Base-by-base conservation (phyloP, 1,284 basidiomycete genomes). In the Austroboletus novae-zelandiae region DNA sequence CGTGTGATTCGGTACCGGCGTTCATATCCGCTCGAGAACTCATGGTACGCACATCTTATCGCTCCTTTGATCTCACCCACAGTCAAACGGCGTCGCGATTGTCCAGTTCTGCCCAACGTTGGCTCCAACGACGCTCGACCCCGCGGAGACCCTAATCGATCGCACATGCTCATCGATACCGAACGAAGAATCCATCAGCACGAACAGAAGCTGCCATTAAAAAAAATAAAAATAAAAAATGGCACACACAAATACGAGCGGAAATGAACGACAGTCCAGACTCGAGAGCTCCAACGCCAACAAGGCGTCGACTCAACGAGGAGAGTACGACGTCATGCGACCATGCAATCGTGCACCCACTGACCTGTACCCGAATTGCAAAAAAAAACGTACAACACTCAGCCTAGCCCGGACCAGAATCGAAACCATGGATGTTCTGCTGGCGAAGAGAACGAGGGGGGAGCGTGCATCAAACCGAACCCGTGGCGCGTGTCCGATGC, bases 91-190 rank as follows among this genome's bases (percentile, higher is more conserved):
- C 20, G 20, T 23, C 31, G 31, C 31, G 31, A 32, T 32, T 32
- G 31, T 14, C 20, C 20, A 23, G 20, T 23, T 23, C 20, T 5
- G 20, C 20, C 20, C 20, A 5, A 23, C 20, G 20, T 23, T 23
- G 5, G 20, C 20, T 23, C 5, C 20, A 23, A 23, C 20, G 20
- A 23, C 20, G 20, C 20, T 68, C 23, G 71, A 57, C 4, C 61
- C 57, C 20, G 71, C 60, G 13, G 76, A 74, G 20, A 80, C 10
- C 74, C 32, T 70, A 67, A 7, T 56, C 52, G 55, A 75, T 70
- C 25, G 74, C 72, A 5, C 76, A 73, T 49, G 7, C 11, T 14
- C 9, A 62, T 84, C 81, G 81, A 50, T 27, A 34, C 31, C 32
- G 20, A 46, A 23, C 17, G 31, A 52, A 35, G 1, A 4, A 23